Evolutionary conservation across 2,329 filamentous ascomycete species (phyloP).

Genomic region (Fusarium sp.): DNA sequence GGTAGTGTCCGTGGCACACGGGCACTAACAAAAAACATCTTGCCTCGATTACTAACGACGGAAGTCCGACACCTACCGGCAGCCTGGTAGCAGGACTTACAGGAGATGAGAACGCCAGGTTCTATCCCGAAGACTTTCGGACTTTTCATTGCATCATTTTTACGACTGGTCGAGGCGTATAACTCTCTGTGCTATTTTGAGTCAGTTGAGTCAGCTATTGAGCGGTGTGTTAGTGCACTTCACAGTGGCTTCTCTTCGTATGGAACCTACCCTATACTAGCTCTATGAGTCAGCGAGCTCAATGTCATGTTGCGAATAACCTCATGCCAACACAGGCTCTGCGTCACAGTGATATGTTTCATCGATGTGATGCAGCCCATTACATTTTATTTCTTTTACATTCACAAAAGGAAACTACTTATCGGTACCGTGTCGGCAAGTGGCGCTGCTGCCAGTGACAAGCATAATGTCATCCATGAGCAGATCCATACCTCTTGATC

Average conservation of each 20-base stretch:
- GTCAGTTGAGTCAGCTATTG: background rate
- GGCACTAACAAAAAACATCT: background rate
- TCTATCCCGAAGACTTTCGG: background rate
- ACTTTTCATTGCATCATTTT: background rate
- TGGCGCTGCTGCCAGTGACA: background rate
- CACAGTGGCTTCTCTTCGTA: background rate
- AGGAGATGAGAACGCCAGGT: background rate
- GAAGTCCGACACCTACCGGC: too few relatives aligned
- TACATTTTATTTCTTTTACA: background rate
- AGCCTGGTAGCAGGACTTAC: background rate
- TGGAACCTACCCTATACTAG: background rate
- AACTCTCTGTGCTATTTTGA: background rate
- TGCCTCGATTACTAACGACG: background rate
- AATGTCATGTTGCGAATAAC: background rate
- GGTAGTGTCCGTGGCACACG: background rate
- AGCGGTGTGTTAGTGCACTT: background rate
- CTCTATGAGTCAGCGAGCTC: background rate
- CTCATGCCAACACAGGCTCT: background rate
- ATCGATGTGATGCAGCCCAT: background rate
- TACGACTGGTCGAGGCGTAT: background rate
- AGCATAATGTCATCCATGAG: too few relatives aligned
- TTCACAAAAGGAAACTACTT: background rate
- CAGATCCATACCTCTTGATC: background rate
- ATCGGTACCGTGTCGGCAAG: background rate
- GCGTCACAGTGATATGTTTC: background rate